Percentiles rank a stretch among this genome's conserved stretches.
phyloP scores from a whole-genome alignment of 2,329 filamentous ascomycete species.

The Talaromyces piceae region DNA sequence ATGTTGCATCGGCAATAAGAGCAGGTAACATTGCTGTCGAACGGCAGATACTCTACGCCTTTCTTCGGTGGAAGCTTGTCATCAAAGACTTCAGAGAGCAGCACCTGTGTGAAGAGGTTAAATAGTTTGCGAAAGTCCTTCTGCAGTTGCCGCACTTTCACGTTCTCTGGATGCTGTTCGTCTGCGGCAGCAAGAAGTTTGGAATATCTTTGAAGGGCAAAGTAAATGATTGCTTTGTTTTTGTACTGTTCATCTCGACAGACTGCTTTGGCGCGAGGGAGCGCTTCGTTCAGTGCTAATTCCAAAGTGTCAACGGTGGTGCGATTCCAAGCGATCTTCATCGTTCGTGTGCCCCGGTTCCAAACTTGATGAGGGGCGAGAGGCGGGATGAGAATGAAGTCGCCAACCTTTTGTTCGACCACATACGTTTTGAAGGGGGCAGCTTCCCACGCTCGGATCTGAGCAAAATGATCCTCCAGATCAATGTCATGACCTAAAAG shows the following conservation, averaged over 20 bases:
- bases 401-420: conserved; percentile 81
- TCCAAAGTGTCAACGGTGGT: conserved; percentile 88
- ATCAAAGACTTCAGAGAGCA: conserved; percentile 81
- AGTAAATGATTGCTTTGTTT: conserved; percentile 93
- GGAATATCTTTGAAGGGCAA: conserved; percentile 72
- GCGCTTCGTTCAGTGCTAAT: conserved; percentile 74
- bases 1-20: conserved; percentile 95
- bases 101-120: conserved; percentile 64
- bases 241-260: conserved; percentile 98
- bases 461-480: conserved; percentile 93
- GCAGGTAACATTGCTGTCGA: conserved; percentile 87
- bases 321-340: conserved; percentile 97
- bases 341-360: conserved; percentile 91
- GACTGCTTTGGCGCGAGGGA: conserved; percentile 81
- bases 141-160: conserved; percentile 62
- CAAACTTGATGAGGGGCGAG: conserved; percentile 95
- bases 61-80: conserved; percentile 55
- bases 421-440: conserved; percentile 90
- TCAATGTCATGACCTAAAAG: conserved; percentile 94
- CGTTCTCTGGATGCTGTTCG: conserved; percentile 37
- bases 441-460: conserved; percentile 90
- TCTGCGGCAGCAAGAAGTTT: conserved; percentile 51
- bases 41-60: conserved; percentile 67
- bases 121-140: conserved; percentile 79
- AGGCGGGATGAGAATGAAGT: conserved; percentile 89